phyloP scores from a whole-genome alignment of 768 basidiomycete genomes.

The Trametes maxima region DNA sequence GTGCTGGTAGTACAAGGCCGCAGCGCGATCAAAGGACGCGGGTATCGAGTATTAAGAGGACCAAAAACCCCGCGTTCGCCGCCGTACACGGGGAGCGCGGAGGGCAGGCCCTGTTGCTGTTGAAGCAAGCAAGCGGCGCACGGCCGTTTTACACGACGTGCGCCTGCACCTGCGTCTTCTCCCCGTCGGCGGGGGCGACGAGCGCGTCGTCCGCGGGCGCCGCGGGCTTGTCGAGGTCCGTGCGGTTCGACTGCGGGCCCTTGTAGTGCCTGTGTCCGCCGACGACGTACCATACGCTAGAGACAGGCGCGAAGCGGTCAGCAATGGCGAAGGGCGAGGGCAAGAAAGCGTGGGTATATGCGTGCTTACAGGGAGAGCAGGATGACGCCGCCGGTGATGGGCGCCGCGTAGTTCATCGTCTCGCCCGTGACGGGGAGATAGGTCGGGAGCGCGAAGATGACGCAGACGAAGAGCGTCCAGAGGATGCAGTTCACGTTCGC shows the following conservation, averaged over 20 bases:
- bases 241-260: slow-evolving; percentile 30
- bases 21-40: neutral
- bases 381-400: slow-evolving; percentile 40
- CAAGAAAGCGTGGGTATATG: neutral
- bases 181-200: neutral
- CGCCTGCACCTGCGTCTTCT: slow-evolving; percentile 11
- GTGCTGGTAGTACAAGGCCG: neutral
- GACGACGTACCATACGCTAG: slow-evolving; percentile 19
- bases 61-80: too few relatives aligned
- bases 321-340: neutral
- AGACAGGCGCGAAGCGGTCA: neutral
- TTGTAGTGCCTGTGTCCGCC: slow-evolving; percentile 29
- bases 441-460: slow-evolving; percentile 77
- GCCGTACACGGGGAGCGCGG: too few relatives aligned
- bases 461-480: slow-evolving; percentile 69
- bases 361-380: slow-evolving; percentile 35
- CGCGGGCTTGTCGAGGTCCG: slow-evolving; percentile 7
- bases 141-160: slow-evolving; percentile 5
- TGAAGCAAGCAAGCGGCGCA: slow-evolving; percentile 11
- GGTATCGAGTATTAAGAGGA: neutral
- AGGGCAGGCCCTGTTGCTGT: slow-evolving; percentile 5
- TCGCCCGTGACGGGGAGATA: slow-evolving; percentile 63
- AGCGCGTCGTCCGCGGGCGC: neutral
- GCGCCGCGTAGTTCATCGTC: slow-evolving; percentile 82
- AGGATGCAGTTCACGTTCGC: slow-evolving; percentile 66